Base-by-base conservation (phyloP, 2,329 filamentous ascomycete species). In the Metarhizium guizhouense region DNA sequence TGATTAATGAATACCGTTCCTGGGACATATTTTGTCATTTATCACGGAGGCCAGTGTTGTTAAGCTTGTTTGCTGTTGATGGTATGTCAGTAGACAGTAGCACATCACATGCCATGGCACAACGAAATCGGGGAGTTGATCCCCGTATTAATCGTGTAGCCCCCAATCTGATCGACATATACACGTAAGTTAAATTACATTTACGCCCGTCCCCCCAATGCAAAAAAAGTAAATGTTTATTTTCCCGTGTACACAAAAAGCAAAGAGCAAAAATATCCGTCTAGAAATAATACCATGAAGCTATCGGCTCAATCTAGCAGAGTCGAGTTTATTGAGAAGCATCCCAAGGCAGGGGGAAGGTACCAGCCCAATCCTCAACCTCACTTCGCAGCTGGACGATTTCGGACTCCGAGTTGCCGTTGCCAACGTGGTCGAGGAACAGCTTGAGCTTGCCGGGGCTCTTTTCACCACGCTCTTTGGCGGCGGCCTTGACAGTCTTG, bases 331-430 rank as follows among this genome's bases (percentile, higher is more conserved):
- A 71, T 60, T 66, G 61, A 29, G 63, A 63, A 49, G 72, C 67
- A 53, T 81, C 77, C 86, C 86, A 90, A 11, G 87, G 87, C 61
- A 89, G 71, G 3, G 84, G 80, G 65, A 89, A 90, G 1, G 85
- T 88, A 53, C 85, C 82, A 11, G 88, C 86, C 87, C 87, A 91
- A 63, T 87, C 84, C 62, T 84, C 82, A n/a, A 91, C 86, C 72
- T 90, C 87, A 60, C 83, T 82, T 62, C 83, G 80, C 62, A 91
- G 73, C 72, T 88, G 84, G 25, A 88, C 78, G 63, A 91, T 87
- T 72, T 90, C 87, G 4, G 82, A 73, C 54, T 88, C 79, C 51
- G 79, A 78, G 62, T 87, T 81, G 49, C 87, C 87, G 59, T 82
- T 82, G 43, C 84, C 84, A 14, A 90, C 75, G 64, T 84, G 82